phyloP scores from a whole-genome alignment of 768 basidiomycete genomes.

The Holtermanniella nyarrowii region DNA sequence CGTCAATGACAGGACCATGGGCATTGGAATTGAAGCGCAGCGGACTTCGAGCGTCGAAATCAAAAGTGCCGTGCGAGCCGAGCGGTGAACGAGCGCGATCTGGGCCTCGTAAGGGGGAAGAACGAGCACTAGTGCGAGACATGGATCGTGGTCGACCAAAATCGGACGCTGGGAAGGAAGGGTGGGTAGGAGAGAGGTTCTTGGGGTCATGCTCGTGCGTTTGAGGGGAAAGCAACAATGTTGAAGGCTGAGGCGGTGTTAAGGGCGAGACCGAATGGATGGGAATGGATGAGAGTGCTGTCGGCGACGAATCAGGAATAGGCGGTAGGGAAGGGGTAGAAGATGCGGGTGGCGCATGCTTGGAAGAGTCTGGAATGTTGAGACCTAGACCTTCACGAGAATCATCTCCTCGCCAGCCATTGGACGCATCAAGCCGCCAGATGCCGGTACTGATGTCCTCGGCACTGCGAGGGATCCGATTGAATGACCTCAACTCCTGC shows the following conservation, averaged over 20 bases:
- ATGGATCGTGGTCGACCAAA: not conserved
- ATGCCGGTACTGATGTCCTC: slow-evolving; percentile 3
- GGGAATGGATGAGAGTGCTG: not conserved
- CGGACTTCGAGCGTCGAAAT: not conserved
- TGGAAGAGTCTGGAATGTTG: not conserved
- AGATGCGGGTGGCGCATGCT: slow-evolving; percentile 2
- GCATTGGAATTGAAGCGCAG: not conserved
- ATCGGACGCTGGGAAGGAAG: not conserved
- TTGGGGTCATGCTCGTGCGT: not conserved
- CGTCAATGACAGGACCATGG: slow-evolving; percentile 4
- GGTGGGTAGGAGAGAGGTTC: not conserved
- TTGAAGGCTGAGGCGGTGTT: not conserved
- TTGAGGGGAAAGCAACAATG: not conserved
- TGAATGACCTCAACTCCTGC: slow-evolving; percentile 6
- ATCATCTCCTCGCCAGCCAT: slow-evolving; percentile 3
- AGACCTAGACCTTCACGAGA: slow-evolving; percentile 1
- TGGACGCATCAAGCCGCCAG: slow-evolving; percentile 7
- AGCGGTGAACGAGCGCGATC: slow-evolving; percentile 12
- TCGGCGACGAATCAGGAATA: slow-evolving; percentile 23
- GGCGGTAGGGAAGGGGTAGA: slow-evolving; percentile 15
- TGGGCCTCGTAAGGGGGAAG: slow-evolving; percentile 4
- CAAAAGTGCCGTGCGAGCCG: not conserved
- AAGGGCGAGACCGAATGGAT: not conserved
- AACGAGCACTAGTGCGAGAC: slow-evolving; percentile 6
- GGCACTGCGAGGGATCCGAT: not conserved